Evolutionary conservation across 192 early-diverging fungal genomes (phyloP), one percentile per base, ranked within the genome.

Genomic region (Chytriomyces sp.): DNA sequence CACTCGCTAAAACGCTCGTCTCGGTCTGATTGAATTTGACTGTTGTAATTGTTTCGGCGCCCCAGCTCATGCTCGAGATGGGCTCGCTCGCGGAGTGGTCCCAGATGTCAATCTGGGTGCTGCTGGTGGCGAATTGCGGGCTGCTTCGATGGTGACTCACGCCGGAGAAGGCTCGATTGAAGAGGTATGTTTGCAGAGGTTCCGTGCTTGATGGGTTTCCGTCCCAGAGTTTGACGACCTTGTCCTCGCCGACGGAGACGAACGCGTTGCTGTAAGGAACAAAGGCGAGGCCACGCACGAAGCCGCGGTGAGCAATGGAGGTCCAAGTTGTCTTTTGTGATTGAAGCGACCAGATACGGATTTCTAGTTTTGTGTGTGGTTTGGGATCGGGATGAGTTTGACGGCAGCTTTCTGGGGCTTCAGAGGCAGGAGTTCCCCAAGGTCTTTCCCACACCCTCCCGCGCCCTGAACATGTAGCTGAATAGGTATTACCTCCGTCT

Each of bases 21-120:
- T 99, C 95, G 10, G 94, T 95, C 77, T 97, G 95, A 81, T 99
- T 99, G 82, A 99, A 96, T 74, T 89, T 89, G 70, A 99, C 94
- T 0, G 94, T 89, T 37, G 93, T 91, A 77, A 94, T 91, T 12
- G 96, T 95, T 82, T 99, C 98, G 14, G 91, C 91, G 17, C 94
- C 96, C 96, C 96, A 99, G 28, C 85, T 85, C 68, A 98, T 84
- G 33, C 86, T 86, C 64, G 90, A 85, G 32, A 94, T 82, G 2
- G 98, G 98, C 64, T 93, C 89, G 6, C 12, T 76, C 58, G 72
- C 74, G 52, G 88, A 77, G 65, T 97, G 91, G 63, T 99, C 94
- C 98, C 98, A 99, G 44, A 99, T 84, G 56, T 97, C 92, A 19
- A 99, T 87, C 22, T 88, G 81, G 6, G 89, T 88, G 53, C 92